Conservation (phyloP, 2,329 filamentous ascomycete genomes). For the Hymenoscyphus fructigenus region DNA sequence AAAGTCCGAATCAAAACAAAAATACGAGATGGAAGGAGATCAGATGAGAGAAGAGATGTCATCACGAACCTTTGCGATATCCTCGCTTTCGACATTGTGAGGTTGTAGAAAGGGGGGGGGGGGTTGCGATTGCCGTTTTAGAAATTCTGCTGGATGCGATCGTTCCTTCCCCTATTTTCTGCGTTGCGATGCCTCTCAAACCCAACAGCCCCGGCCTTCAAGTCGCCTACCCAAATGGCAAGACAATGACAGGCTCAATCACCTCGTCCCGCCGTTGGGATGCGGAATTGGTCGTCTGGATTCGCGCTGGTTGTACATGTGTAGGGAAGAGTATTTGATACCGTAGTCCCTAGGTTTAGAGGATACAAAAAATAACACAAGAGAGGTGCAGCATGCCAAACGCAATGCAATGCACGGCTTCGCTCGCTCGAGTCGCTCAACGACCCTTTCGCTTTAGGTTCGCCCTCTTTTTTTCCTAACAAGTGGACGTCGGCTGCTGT, state of each 20-base stretch:
- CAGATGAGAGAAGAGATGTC: background rate
- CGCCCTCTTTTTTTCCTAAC: background rate
- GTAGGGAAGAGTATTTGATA: background rate
- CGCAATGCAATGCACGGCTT: conserved; percentile 16
- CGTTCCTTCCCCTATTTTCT: too few species aligned
- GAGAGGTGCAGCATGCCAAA: background rate
- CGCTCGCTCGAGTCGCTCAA: background rate
- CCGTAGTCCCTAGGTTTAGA: too few species aligned
- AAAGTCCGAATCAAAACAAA: background rate
- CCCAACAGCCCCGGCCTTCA: too few species aligned
- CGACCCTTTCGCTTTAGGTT: conserved; percentile 1
- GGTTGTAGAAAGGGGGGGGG: background rate
- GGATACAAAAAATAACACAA: too few species aligned
- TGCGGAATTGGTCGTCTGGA: conserved; percentile 6
- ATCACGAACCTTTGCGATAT: conserved; percentile 28
- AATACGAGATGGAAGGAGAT: background rate
- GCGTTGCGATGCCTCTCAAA: too few species aligned
- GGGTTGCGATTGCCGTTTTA: background rate
- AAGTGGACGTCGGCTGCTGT: too few species aligned
- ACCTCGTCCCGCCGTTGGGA: conserved; percentile 2
- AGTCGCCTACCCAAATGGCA: too few species aligned
- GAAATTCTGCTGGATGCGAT: background rate
- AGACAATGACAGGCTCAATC: too few species aligned
- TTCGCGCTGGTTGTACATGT: conserved; percentile 11
- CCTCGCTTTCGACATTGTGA: conserved; percentile 19